These are phyloP conservation scores for Microstegium vimineum DNA, from an alignment of 176 grass and related monocot genomes.

Conservation along the genomic window DNA sequence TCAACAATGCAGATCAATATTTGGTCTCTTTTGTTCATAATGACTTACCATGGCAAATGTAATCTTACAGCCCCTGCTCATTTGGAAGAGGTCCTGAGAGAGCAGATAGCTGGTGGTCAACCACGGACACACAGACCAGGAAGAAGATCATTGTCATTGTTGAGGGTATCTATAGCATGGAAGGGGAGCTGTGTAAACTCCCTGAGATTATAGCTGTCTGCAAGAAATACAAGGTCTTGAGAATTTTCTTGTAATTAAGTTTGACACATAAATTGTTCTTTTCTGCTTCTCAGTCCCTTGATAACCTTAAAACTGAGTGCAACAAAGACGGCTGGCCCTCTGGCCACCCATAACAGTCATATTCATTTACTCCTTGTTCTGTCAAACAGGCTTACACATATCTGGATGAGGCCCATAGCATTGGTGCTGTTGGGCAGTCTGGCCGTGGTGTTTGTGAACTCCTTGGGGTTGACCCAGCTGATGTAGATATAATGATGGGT, in stretches of 20 bases:
- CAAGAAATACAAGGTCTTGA: slow-evolving; percentile 81
- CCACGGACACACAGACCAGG: slow-evolving; percentile 69
- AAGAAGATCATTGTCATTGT: slow-evolving; percentile 94
- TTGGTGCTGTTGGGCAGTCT: slow-evolving; percentile 79
- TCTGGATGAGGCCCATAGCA: slow-evolving; percentile 84
- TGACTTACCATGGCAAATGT: neutral
- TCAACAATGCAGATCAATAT: neutral
- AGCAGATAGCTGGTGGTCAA: slow-evolving; percentile 80
- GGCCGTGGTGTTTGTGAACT: slow-evolving; percentile 82
- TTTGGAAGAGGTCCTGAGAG: slow-evolving; percentile 78
- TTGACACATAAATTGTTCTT: slow-evolving; percentile 7
- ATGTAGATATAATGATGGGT: slow-evolving; percentile 94
- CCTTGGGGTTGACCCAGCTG: slow-evolving; percentile 68
- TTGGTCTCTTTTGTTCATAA: neutral
- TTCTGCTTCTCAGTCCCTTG: slow-evolving; percentile 15
- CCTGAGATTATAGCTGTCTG: slow-evolving; percentile 84
- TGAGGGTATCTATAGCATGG: slow-evolving; percentile 92
- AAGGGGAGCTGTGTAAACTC: slow-evolving; percentile 85
- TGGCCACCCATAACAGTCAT: neutral
- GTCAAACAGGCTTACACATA: slow-evolving; percentile 69
- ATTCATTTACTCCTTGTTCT: neutral
- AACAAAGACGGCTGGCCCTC: neutral
- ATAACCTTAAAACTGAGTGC: neutral
- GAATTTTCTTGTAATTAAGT: slow-evolving; percentile 16
- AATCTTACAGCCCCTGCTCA: slow-evolving; percentile 58